Evolutionary conservation across 1,139 yeast species (phyloP), one percentile per base, ranked within the genome.

Genomic region (Scheffersomyces segobiensis): DNA sequence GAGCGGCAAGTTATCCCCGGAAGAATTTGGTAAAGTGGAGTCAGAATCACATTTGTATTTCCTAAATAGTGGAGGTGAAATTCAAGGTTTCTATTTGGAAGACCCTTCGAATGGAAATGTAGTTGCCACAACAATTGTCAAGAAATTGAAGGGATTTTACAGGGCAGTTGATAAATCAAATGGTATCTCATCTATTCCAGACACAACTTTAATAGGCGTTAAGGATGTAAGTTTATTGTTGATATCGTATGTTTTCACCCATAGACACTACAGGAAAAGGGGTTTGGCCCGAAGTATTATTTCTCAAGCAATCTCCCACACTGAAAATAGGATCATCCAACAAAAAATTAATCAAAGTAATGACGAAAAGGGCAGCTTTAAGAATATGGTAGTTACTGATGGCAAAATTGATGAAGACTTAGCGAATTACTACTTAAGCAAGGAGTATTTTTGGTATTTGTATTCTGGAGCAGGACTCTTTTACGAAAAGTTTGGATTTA

Each of bases 401-500:
- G 79, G 80, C 0, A 52, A 59, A n/a, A 58, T 77, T 7, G 82
- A 79, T 61, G 48, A 52, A 6, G 63, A 62, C 14, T 69, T 79
- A 66, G 81, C 79, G 32, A 67, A 70, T 58, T 74, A 78, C 57
- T 75, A 76, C 57, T 70, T 79, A 62, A 64, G 76, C 47, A 76
- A 78, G 59, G 66, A 76, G 59, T 78, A 76, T 61, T 70, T 78
- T 56, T 62, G 65, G 83, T 63, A 65, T 21, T 69, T 79, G 57
- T 77, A 78, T 62, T 78, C 83, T 3, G 77, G 73, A 0, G 73
- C 72, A 4, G 76, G 73, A 8, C 65, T 62, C 12, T 76, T 67
- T 53, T 80, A 79, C 59, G 71, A 70, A 57, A 65, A 73, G 57
- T 74, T 78, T 61, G 84, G 83, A 1, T 80, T 80, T 65, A 77